Evolutionary conservation across 192 early-diverging fungal species (phyloP), one percentile per base, ranked within the genome.

Genomic region (Gamsiella multidivaricata): DNA sequence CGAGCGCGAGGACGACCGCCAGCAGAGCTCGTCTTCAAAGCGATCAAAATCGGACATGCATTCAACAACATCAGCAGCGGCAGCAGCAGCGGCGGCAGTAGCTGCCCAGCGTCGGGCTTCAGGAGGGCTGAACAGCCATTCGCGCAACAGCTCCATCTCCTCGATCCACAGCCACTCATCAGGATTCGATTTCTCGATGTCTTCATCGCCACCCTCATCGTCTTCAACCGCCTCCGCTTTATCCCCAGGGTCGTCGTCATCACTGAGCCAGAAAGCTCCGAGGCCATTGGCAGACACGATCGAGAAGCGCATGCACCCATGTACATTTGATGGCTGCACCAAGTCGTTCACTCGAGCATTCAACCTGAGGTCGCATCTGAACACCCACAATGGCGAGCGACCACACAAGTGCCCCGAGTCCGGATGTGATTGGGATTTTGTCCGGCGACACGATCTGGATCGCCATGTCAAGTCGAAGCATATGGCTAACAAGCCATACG

Each of bases 281-380:
- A 55, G 63, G 18, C 47, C 54, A 11, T 57, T 53, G 32, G 49
- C 25, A 0, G 71, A 75, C 29, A 75, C 71, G 26, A 66, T 75
- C 23, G 71, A 75, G 51, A 75, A 75, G 50, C 62, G 71, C 17
- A 75, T 75, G 71, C 71, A 75, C 20, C 71, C 71, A 61, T 75
- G 71, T 42, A 75, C 71, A 3, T 59, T 75, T 43, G 65, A 76
- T 18, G 87, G 86, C 15, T 97, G 96, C 80, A 74, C 84, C 65
- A 95, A 94, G 75, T 83, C 85, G 2, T 97, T 97, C 78, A 91
- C 92, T 10, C 85, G 95, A 29, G 86, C 87, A 31, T 97, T 94
- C 71, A 97, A 97, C 82, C 82, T 97, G 39, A 89, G 92, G 54
- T 89, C 88, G 28, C 95, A 97, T 68, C 81, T 90, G 50, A 83